Conservation (phyloP, 2,329 filamentous ascomycete species). For the Aspergillus melleus region DNA sequence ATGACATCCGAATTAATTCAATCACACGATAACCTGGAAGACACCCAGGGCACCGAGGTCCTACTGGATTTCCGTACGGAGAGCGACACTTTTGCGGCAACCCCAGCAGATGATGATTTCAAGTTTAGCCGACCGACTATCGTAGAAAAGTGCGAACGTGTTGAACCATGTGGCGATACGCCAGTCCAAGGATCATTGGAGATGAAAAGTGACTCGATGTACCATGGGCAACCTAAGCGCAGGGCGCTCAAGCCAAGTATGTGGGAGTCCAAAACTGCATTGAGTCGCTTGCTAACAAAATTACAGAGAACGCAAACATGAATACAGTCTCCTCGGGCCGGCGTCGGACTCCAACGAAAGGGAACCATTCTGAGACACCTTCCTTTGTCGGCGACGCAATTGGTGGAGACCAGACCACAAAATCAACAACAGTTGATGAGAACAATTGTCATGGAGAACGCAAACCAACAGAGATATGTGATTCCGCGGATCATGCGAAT, state of each 20-base stretch:
- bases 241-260: slow-evolving; percentile 47
- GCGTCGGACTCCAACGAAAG: background rate
- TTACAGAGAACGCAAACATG: slow-evolving; percentile 52
- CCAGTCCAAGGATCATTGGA: slow-evolving; percentile 18
- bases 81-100: slow-evolving; percentile 36
- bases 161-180: slow-evolving; percentile 11
- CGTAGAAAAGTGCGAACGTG: slow-evolving; percentile 9
- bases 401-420: background rate
- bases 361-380: background rate
- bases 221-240: slow-evolving; percentile 21
- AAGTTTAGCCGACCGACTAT: slow-evolving; percentile 33
- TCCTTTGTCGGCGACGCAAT: background rate
- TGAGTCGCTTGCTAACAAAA: slow-evolving; percentile 13
- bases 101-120: slow-evolving; percentile 28
- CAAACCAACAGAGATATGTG: background rate
- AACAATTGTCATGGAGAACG: background rate
- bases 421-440: background rate
- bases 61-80: slow-evolving; percentile 61
- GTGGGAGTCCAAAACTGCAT: slow-evolving; percentile 15
- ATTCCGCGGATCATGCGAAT: background rate
- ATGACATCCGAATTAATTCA: slow-evolving; percentile 1
- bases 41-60: slow-evolving; percentile 47
- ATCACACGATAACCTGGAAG: slow-evolving; percentile 1
- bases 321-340: slow-evolving; percentile 39
- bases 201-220: slow-evolving; percentile 16